Conservation (phyloP, 257 asterid species). For the Salvia splendens region DNA sequence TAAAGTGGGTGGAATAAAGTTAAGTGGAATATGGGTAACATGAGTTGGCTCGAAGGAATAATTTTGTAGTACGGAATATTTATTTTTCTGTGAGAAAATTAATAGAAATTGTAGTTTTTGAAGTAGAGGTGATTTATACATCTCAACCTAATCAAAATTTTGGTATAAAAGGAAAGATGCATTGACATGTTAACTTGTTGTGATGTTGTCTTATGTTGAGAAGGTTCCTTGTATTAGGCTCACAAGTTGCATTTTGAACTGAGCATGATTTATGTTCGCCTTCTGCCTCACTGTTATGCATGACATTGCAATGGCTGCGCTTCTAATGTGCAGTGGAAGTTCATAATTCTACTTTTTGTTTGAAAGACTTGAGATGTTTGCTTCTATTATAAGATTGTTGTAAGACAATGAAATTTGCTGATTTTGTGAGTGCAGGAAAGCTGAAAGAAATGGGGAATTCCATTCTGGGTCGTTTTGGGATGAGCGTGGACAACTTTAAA, state of each 20-base stretch:
- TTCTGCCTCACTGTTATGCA: not conserved
- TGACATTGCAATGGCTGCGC: not conserved
- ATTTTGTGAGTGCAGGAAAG: slow-evolving; percentile 59
- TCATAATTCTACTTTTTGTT: not conserved
- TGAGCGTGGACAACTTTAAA: slow-evolving; percentile 91
- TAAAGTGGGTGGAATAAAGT: too few relatives aligned
- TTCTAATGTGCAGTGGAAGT: not conserved
- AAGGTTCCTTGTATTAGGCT: not conserved
- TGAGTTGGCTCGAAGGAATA: too few relatives aligned
- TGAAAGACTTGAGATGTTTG: not conserved
- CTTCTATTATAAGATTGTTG: not conserved
- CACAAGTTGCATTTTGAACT: not conserved
- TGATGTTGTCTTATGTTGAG: not conserved
- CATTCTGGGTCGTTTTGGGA: slow-evolving; percentile 85
- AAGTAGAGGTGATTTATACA: not conserved
- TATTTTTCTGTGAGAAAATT: too few relatives aligned
- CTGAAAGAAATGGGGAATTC: slow-evolving; percentile 91
- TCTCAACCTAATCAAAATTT: not conserved
- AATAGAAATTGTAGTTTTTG: too few relatives aligned
- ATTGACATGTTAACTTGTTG: not conserved
- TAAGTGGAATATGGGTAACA: too few relatives aligned
- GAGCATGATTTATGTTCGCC: not conserved
- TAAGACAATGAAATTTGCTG: not conserved
- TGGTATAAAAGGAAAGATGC: not conserved
- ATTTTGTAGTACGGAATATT: too few relatives aligned